Evolutionary conservation across 106 monocot species (phyloP).

Genomic region (Allium sativum): DNA sequence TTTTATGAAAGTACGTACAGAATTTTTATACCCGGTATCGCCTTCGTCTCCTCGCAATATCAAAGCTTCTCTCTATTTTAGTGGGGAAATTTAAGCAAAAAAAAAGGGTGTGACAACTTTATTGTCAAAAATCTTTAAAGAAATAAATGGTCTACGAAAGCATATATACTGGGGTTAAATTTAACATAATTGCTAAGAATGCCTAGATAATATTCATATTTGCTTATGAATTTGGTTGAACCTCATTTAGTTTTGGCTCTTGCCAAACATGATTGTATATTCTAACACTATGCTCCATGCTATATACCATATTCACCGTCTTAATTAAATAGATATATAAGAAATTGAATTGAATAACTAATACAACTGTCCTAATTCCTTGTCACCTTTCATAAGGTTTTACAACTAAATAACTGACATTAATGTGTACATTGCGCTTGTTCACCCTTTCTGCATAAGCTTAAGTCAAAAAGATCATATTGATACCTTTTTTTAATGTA

Average conservation of each 20-base stretch:
- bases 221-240: constrained; percentile 54
- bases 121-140: background rate
- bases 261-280: constrained; percentile 43
- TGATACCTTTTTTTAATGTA: too few relatives aligned
- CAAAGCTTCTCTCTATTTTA: constrained; percentile 88
- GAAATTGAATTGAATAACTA: too few relatives aligned
- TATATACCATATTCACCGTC: constrained; percentile 4
- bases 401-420: too few relatives aligned
- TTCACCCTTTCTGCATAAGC: too few relatives aligned
- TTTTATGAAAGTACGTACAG: constrained; percentile 30
- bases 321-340: background rate
- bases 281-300: constrained; percentile 87
- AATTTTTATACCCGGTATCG: constrained; percentile 41
- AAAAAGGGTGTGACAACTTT: background rate
- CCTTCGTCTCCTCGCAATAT: constrained; percentile 87
- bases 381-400: too few relatives aligned
- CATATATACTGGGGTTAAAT: constrained; percentile 51
- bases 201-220: constrained; percentile 48
- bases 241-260: constrained; percentile 45
- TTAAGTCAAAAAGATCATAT: too few relatives aligned
- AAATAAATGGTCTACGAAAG: background rate
- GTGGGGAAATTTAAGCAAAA: constrained; percentile 55
- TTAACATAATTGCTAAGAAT: constrained; percentile 45
- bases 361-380: too few relatives aligned
- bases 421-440: too few relatives aligned